Evolutionary conservation across 768 basidiomycete genomes (phyloP).

Genomic region (Xerocomus brunneocitrinus): DNA sequence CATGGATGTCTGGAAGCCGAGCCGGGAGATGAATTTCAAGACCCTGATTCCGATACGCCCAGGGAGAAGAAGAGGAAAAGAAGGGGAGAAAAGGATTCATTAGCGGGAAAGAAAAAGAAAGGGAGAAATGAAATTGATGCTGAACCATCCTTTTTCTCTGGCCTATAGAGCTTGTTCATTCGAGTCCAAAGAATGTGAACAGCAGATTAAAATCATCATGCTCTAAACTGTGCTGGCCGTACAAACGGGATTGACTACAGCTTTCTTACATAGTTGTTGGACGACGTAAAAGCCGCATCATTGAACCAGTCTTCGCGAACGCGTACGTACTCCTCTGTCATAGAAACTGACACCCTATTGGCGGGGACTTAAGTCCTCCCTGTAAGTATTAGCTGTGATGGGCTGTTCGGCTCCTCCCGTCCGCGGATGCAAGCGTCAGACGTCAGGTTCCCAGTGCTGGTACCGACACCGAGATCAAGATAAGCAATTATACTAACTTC

Average conservation of each 20-base stretch:
- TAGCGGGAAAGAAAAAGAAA: constrained; percentile 50
- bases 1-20: constrained; percentile 7
- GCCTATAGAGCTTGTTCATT: constrained; percentile 36
- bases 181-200: not conserved
- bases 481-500: not conserved
- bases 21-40: constrained; percentile 23
- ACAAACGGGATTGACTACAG: not conserved
- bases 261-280: not conserved
- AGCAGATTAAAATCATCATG: not conserved
- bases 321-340: not conserved
- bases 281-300: not conserved
- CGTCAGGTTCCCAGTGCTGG: not conserved
- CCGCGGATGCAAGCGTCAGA: constrained; percentile 1
- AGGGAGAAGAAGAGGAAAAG: constrained; percentile 51
- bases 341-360: not conserved
- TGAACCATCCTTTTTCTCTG: constrained; percentile 64
- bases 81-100: constrained; percentile 48
- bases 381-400: not conserved
- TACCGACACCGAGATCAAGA: constrained; percentile 1
- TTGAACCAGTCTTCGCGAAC: not conserved
- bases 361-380: not conserved
- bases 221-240: not conserved
- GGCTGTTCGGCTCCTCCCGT: not conserved
- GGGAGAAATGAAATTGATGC: constrained; percentile 55
- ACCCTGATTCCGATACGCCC: constrained; percentile 27